Evolutionary conservation across 2,329 filamentous ascomycete species (phyloP), one percentile per base, ranked within the genome.

Genomic region (Tympanopsis confertula): DNA sequence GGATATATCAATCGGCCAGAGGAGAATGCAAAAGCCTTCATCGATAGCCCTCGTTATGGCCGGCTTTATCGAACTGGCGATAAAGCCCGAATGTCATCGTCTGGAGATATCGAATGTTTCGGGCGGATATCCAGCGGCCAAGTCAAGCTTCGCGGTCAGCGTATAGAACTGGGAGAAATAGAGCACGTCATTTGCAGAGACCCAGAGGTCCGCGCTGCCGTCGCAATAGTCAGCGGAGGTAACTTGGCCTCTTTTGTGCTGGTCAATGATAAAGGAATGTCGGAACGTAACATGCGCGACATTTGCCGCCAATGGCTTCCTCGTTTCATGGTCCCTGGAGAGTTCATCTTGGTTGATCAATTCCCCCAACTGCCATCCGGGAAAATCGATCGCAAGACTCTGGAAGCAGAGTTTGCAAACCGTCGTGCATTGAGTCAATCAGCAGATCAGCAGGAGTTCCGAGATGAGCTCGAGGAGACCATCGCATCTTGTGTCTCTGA

Each of bases 11-110:
- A 94, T 50, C 72, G 86, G 10, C 71, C 75, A 0, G 78, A 88
- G 35, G 78, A 91, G 51, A 94, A 86, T 0, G 61, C 65, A 1
- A 62, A 68, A 14, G 78, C 77, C 0, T 95, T 94, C 49, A 61
- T 94, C 13, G 52, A 76, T 1, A 76, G 79, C 19, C 59, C 66
- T 0, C 46, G 60, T 13, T 79, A 77, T 51, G 87, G 85, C 3
- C 66, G 68, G 3, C 61, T 93, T 0, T 95, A 95, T 55, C 72
- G 84, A 20, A 94, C 87, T 1, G 87, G 87, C 1, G 88, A 95
- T 56, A 86, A 82, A 51, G 88, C 83, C 4, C 70, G 73, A 17
- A 67, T 94, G 36, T 68, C 71, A 2, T 47, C 65, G 0, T 68
- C 82, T 42, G 85, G 86, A 1, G 73, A 69, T 0, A 65, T 95